phyloP scores from a whole-genome alignment of 108 stramenopile genomes.

The Chaetoceros tenuissimus region DNA sequence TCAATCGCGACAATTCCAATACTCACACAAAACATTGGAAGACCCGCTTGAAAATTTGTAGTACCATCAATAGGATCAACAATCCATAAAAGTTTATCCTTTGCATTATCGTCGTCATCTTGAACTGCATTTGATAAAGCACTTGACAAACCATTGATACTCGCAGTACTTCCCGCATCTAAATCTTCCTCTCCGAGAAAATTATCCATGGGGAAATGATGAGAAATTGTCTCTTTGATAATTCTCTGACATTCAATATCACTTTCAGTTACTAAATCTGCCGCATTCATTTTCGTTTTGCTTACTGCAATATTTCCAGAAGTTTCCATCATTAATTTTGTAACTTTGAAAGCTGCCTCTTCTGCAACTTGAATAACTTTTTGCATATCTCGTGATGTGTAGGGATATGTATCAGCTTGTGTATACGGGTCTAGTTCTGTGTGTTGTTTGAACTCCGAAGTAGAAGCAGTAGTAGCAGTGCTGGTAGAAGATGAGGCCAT shows the following conservation, averaged over 20 bases:
- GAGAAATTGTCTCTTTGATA: conserved; percentile 38
- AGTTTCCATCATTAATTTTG: conserved; percentile 17
- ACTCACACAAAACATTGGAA: conserved; percentile 68
- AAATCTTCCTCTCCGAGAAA: conserved; percentile 78
- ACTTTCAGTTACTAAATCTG: conserved; percentile 43
- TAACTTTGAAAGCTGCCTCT: conserved; percentile 28
- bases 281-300: conserved; percentile 26
- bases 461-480: too few relatives aligned
- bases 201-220: conserved; percentile 43
- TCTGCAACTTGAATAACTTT: conserved; percentile 8
- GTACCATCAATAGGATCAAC: conserved; percentile 74
- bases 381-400: conserved; percentile 9
- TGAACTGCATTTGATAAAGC: conserved; percentile 12
- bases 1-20: conserved; percentile 48
- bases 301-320: conserved; percentile 25
- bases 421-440: too few relatives aligned
- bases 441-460: too few relatives aligned
- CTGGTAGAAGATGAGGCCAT: too few relatives aligned
- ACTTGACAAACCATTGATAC: conserved; percentile 31
- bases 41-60: conserved; percentile 50
- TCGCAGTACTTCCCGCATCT: conserved; percentile 29
- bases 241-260: conserved; percentile 32
- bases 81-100: conserved; percentile 49
- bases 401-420: too few relatives aligned
- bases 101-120: neutral